Evolutionary conservation across 768 basidiomycete genomes (phyloP), one percentile per base, ranked within the genome.

Genomic region (Rhodotorula diobovata): DNA sequence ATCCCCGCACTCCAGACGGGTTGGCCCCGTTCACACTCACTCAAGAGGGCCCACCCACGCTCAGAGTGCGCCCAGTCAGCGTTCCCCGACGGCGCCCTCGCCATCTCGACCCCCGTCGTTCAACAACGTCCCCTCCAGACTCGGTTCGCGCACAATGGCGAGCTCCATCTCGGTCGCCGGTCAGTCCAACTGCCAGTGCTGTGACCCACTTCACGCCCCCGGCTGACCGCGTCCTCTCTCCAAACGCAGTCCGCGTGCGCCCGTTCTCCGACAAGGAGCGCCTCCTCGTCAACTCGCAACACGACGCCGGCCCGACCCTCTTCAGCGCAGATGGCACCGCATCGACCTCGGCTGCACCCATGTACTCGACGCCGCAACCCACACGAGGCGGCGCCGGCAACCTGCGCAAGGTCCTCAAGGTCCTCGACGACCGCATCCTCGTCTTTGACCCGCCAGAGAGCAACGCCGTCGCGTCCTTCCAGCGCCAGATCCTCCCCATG

Each of bases 361-460:
- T 34, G 20, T 51, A 32, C 45, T 57, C 65, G 12, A 68, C 67
- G 12, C 66, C 69, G 45, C 69, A 68, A 20, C 65, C 63, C 5
- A 28, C 67, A 0, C 66, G 68, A 1, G 65, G 62, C 2, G 57
- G 56, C 25, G 30, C 62, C 9, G 65, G 66, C 4, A n/a, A 55
- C 5, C 54, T 70, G 15, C 75, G 75, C 62, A 72, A 73, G 63
- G 86, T 93, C 74, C 86, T 93, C 64, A 91, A 94, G 80, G 87
- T 94, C 61, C 86, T 95, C 71, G 95, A 98, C 81, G 91, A 95
- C 83, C 87, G 93, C 66, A 91, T 95, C 77, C 84, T 98, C 70
- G 92, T 91, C 23, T 99, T 98, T 78, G 96, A 99, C 81, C 93
- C 94, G 46, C 89, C 91, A 70, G 93, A 96, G 81, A 88, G 88